phyloP scores from a whole-genome alignment of 208 protist species.

The Strigomonas culicis region DNA sequence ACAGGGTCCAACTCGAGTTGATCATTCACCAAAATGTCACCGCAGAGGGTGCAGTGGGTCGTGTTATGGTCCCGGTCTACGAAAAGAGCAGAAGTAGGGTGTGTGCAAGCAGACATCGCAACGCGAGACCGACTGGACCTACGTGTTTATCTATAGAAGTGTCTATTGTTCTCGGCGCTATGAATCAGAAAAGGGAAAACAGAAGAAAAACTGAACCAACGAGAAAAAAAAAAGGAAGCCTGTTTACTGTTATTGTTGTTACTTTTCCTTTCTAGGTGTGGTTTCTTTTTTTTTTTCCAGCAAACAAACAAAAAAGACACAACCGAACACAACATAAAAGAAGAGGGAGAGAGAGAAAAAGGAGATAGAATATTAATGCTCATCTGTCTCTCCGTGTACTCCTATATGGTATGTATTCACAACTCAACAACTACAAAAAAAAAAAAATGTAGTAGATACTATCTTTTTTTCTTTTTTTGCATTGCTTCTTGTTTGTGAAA shows the following conservation, averaged over 20 bases:
- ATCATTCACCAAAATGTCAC: conserved; percentile 58
- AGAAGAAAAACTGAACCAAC: conserved; percentile 6
- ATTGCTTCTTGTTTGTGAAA: not conserved
- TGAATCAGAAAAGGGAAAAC: conserved; percentile 1
- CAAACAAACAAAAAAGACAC: too few relatives aligned
- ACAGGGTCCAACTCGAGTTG: conserved; percentile 82
- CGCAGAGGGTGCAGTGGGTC: conserved; percentile 81
- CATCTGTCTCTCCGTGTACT: too few relatives aligned
- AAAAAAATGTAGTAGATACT: not conserved
- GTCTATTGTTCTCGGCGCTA: not conserved
- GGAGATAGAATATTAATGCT: conserved; percentile 1
- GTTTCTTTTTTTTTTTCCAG: too few relatives aligned
- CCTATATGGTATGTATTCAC: not conserved
- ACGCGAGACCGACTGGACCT: too few relatives aligned
- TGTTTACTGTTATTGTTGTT: too few relatives aligned
- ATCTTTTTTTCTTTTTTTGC: conserved; percentile 1
- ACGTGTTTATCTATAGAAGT: not conserved
- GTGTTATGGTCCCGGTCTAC: conserved; percentile 50
- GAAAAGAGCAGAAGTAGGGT: conserved; percentile 70
- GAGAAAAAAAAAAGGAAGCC: conserved; percentile 15
- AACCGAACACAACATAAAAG: too few relatives aligned
- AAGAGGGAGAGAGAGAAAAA: not conserved
- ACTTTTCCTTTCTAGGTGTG: too few relatives aligned
- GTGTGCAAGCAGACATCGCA: conserved; percentile 54
- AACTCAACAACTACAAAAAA: conserved; percentile 11